These are phyloP conservation scores for Andrographis paniculata DNA, from an alignment of 305 asterid genomes.

Conservation along the genomic window DNA sequence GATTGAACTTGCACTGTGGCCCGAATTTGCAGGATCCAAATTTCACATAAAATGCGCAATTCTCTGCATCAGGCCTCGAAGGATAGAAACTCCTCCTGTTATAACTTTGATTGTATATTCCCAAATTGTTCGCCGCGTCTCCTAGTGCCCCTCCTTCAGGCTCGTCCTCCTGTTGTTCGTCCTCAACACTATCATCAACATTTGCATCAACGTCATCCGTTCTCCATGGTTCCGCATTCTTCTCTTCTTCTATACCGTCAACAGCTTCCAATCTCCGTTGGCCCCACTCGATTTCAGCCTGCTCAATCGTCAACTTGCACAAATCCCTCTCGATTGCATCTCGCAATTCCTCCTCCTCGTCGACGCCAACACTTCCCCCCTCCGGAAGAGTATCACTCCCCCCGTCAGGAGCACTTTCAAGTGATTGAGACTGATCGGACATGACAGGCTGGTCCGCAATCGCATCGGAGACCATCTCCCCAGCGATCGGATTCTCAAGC, in stretches of 20 bases:
- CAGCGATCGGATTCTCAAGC: slow-evolving; percentile 14
- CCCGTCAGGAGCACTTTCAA: slow-evolving; percentile 15
- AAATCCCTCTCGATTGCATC: slow-evolving; percentile 37
- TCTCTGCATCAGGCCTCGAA: slow-evolving; percentile 79
- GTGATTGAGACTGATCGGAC: slow-evolving; percentile 15
- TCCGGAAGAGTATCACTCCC: neutral
- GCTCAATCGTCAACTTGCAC: slow-evolving; percentile 24
- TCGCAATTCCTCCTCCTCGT: slow-evolving; percentile 22
- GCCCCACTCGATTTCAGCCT: slow-evolving; percentile 34
- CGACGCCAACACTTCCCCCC: slow-evolving; percentile 10
- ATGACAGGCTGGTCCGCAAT: slow-evolving; percentile 5
- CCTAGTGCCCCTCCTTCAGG: slow-evolving; percentile 21
- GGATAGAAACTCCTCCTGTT: slow-evolving; percentile 46
- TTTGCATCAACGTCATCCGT: neutral
- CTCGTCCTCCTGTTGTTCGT: slow-evolving; percentile 22
- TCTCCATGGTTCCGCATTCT: slow-evolving; percentile 5
- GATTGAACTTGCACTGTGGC: slow-evolving; percentile 81
- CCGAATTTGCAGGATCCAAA: slow-evolving; percentile 85
- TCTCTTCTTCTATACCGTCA: slow-evolving; percentile 12
- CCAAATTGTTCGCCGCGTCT: slow-evolving; percentile 17
- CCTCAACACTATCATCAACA: slow-evolving; percentile 22
- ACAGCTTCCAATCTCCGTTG: slow-evolving; percentile 4
- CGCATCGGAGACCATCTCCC: slow-evolving; percentile 14
- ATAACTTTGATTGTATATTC: slow-evolving; percentile 22
- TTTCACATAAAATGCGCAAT: slow-evolving; percentile 69